phyloP scores from a whole-genome alignment of 495 filamentous ascomycete genomes.

The Sabuloglossum arenarium region DNA sequence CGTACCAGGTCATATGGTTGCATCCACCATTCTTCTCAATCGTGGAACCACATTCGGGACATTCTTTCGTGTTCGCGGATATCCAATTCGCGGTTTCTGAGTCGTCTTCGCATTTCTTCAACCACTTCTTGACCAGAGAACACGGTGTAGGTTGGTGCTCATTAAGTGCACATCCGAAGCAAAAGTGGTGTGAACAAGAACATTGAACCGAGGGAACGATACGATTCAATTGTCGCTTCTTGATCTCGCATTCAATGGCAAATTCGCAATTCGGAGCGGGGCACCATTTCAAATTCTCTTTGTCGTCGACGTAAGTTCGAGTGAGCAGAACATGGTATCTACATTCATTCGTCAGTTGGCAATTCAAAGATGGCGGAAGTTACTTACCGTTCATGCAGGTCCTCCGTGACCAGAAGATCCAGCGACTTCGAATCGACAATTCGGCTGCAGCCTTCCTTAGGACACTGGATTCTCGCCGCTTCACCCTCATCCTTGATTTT shows the following conservation, averaged over 20 bases:
- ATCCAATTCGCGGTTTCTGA: conserved; percentile 99
- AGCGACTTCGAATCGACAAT: conserved; percentile 84
- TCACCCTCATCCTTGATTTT: conserved; percentile 94
- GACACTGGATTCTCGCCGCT: conserved; percentile 85
- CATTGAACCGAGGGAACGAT: conserved; percentile 83
- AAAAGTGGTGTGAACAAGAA: conserved; percentile 66
- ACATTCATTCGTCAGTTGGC: conserved; percentile 1
- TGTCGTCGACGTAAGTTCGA: conserved; percentile 92
- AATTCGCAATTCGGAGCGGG: conserved; percentile 90
- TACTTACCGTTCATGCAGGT: conserved; percentile 44
- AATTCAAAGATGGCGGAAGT: not conserved
- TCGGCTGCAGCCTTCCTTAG: conserved; percentile 63
- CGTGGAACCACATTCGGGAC: conserved; percentile 82
- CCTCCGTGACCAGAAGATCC: conserved; percentile 54
- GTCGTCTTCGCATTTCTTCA: conserved; percentile 97
- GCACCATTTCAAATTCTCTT: conserved; percentile 87
- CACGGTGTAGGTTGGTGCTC: conserved; percentile 94
- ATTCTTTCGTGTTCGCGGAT: conserved; percentile 96
- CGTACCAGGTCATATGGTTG: conserved; percentile 90
- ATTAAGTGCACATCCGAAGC: conserved; percentile 81
- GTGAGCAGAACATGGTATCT: conserved; percentile 76
- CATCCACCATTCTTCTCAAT: conserved; percentile 99
- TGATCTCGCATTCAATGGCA: conserved; percentile 71
- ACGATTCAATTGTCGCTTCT: conserved; percentile 58
- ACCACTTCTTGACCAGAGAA: conserved; percentile 78